Base-by-base conservation (phyloP, 805 yeast species). In the Starmerella ratchasimensis region DNA sequence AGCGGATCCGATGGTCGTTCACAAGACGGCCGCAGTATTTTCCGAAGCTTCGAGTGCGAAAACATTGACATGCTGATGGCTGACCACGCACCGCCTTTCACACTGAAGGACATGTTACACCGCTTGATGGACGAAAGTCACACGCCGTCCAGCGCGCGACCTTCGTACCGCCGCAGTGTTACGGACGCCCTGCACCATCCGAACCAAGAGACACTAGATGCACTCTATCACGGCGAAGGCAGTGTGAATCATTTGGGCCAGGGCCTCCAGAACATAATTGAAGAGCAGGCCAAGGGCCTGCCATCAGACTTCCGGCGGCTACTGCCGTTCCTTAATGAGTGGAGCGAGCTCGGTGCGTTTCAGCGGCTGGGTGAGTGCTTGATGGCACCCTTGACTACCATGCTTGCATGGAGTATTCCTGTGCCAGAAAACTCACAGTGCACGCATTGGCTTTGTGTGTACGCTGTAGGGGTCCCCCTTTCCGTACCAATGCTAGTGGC, bases 351-450 rank as follows among this genome's bases (percentile, higher is more conserved):
- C 15, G 28, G 41, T 1, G 33, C 27, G 23, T 2, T 30, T 8
- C 32, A 36, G 31, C 31, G 38, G n/a, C 2, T 31, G 10, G 5
- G 19, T 6, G 13, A 31, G 10, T 4, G 26, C 4, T n/a, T 37
- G 17, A 24, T 42, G 19, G 13, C 33, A 8, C 46, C 46, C 2
- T 10, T 30, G 11, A 14, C 37, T 22, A 21, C 38, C 11, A 9
- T 43, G 24, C 37, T 39, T 10, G 14, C 39, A 2, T 39, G 46
- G 38, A 39, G 37, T 25, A 35, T 37, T 2, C 46, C 46, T 5
- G 11, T 31, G 10, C 24, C 41, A 1, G 4, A 18, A 4, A 16
- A 28, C 5, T 27, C 41, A 2, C 3, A 5, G 10, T 31, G 35
- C 3, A 19, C 36, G 20, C 22, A 5, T 5, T 36, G 28, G 8